Percentiles rank a stretch among this genome's conserved stretches.
Evolutionary conservation across 768 basidiomycete species (phyloP).

Genomic region (Phanerochaete carnosa): DNA sequence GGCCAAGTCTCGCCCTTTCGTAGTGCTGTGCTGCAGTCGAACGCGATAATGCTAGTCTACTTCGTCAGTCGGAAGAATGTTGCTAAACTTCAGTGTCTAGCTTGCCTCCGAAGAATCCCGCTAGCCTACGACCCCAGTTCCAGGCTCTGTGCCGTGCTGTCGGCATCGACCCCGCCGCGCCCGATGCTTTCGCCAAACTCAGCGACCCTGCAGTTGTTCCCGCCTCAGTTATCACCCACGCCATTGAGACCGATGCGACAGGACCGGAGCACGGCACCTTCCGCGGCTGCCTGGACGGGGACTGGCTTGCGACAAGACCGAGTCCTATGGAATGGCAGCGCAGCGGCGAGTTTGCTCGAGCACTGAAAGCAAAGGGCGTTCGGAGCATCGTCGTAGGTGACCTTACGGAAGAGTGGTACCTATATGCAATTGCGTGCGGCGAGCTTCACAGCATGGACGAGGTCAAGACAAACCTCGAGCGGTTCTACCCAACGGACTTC

Average conservation of each 20-base stretch:
- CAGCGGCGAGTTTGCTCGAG: conserved; percentile 52
- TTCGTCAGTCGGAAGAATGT: background rate
- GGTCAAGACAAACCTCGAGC: conserved; percentile 51
- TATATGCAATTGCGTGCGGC: conserved; percentile 70
- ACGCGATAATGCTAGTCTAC: conserved; percentile 59
- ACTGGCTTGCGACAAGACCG: conserved; percentile 52
- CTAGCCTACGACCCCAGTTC: conserved; percentile 60
- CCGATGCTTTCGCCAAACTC: conserved; percentile 48
- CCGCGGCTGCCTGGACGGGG: conserved; percentile 58
- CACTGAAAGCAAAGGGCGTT: conserved; percentile 54
- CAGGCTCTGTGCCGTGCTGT: conserved; percentile 57
- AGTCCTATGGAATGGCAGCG: conserved; percentile 70
- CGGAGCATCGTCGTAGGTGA: conserved; percentile 64
- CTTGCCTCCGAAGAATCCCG: conserved; percentile 55
- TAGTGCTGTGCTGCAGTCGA: conserved; percentile 68
- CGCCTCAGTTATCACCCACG: conserved; percentile 46
- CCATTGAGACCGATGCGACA: conserved; percentile 55
- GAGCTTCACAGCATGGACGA: conserved; percentile 43
- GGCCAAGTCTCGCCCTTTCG: conserved; percentile 59
- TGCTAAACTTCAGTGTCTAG: conserved; percentile 25
- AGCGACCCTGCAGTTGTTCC: conserved; percentile 47
- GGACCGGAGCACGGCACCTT: conserved; percentile 60
- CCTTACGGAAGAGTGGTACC: conserved; percentile 72
- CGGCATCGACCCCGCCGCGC: conserved; percentile 47
- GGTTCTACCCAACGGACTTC: conserved; percentile 56